A percentile compares a stretch with the other conserved stretches of the same genome.
These are phyloP conservation scores for Scortechinia acanthostroma DNA, from an alignment of 2,329 filamentous ascomycete species.

Conservation along the genomic window DNA sequence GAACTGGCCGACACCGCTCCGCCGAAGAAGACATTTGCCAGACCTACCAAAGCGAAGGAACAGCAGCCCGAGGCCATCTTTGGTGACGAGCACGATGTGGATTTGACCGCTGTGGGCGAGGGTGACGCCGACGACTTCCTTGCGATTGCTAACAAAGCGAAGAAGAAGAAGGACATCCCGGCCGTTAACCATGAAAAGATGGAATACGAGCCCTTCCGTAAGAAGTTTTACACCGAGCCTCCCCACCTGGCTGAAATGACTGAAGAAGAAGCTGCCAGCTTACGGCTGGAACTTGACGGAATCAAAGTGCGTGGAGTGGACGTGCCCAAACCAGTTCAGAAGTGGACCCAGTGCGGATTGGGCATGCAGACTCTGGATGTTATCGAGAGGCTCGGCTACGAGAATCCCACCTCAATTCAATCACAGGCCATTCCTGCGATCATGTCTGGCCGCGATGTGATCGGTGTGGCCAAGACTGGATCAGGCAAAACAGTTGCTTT, in stretches of 20 bases:
- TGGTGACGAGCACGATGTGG: conserved; percentile 71
- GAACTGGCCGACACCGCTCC: conserved; percentile 49
- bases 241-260: conserved; percentile 76
- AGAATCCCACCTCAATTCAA: conserved; percentile 87
- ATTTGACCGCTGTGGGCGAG: conserved; percentile 25
- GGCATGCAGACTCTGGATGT: conserved; percentile 82
- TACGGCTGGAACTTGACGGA: conserved; percentile 83
- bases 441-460: conserved; percentile 92
- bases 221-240: conserved; percentile 91
- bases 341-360: conserved; percentile 92
- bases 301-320: conserved; percentile 88
- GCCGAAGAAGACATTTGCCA: conserved; percentile 23
- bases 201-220: conserved; percentile 77
- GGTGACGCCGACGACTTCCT: conserved; percentile 36
- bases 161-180: conserved; percentile 95
- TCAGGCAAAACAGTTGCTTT: conserved; percentile 97
- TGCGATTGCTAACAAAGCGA: conserved; percentile 45
- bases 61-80: conserved; percentile 80
- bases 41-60: conserved; percentile 32
- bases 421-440: conserved; percentile 89
- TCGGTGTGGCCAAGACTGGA: conserved; percentile 93
- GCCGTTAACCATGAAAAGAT: conserved; percentile 79
- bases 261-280: conserved; percentile 72
- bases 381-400: conserved; percentile 73
- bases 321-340: conserved; percentile 86